A percentile compares a stretch with the other conserved stretches of the same genome.
Conservation (phyloP, 2,329 filamentous ascomycete genomes). For the Penicillium carneum region DNA sequence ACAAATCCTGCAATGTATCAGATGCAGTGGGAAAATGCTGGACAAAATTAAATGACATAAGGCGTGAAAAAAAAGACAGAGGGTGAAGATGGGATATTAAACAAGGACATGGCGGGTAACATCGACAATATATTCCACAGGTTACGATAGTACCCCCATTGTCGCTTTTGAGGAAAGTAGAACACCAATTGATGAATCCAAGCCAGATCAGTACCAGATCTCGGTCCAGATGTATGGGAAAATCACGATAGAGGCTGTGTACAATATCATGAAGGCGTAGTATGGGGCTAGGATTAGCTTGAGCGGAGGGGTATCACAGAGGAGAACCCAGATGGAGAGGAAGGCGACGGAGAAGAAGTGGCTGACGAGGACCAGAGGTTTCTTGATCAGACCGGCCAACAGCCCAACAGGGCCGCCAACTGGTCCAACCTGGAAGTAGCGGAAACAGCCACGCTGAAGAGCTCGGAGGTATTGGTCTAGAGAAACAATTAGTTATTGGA, state of each 20-base stretch:
- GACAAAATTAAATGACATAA: constrained; percentile 17
- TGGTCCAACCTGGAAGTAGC: constrained; percentile 80
- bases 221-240: constrained; percentile 81
- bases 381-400: constrained; percentile 79
- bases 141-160: background rate
- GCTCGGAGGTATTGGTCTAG: constrained; percentile 73
- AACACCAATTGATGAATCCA: constrained; percentile 1
- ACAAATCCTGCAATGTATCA: constrained; percentile 6
- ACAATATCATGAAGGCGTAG: constrained; percentile 74
- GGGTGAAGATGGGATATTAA: constrained; percentile 20
- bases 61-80: constrained; percentile 6
- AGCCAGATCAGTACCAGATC: constrained; percentile 52
- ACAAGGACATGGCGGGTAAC: constrained; percentile 2
- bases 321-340: constrained; percentile 77
- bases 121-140: background rate
- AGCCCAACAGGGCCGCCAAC: constrained; percentile 81
- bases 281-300: constrained; percentile 71
- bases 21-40: background rate
- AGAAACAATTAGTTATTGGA: constrained; percentile 15
- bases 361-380: constrained; percentile 78
- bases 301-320: constrained; percentile 58
- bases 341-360: constrained; percentile 97
- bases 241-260: constrained; percentile 81
- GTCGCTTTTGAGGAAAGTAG: constrained; percentile 11
- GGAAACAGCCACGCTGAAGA: constrained; percentile 88